phyloP scores from a whole-genome alignment of 2,329 filamentous ascomycete genomes.

The Stemphylium vesicarium region DNA sequence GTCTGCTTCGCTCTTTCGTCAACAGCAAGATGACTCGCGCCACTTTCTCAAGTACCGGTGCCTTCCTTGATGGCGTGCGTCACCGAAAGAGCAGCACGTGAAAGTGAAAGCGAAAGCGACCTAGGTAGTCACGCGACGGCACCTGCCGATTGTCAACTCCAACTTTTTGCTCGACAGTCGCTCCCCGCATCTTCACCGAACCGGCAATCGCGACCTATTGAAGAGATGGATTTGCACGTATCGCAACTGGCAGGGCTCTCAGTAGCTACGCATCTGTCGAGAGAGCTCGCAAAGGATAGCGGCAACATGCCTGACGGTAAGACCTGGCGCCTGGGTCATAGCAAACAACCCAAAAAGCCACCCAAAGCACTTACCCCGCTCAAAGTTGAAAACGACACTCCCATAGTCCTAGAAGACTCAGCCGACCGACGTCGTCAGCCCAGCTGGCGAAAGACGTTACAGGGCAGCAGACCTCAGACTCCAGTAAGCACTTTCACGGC shows the following conservation, averaged over 20 bases:
- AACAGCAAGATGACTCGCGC: not conserved
- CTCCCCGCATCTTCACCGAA: not conserved
- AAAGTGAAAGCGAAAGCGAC: not conserved
- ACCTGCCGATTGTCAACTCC: not conserved
- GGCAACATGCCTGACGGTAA: conserved; percentile 27
- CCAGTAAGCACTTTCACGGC: conserved; percentile 19
- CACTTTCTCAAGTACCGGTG: too few relatives aligned
- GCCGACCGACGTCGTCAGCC: conserved; percentile 23
- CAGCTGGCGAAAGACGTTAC: conserved; percentile 33
- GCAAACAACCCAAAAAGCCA: conserved; percentile 26
- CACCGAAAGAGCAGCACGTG: not conserved
- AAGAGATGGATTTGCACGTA: conserved; percentile 11
- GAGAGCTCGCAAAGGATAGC: conserved; percentile 1
- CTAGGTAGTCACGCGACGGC: not conserved
- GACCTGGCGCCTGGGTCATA: conserved; percentile 32
- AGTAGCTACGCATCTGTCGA: conserved; percentile 9
- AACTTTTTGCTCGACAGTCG: not conserved
- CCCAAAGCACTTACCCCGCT: conserved; percentile 16
- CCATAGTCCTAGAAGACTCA: conserved; percentile 15
- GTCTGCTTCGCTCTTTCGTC: not conserved
- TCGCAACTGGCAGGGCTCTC: conserved; percentile 8
- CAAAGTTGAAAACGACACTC: conserved; percentile 12
- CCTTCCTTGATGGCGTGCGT: not conserved
- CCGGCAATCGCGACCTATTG: conserved; percentile 2
- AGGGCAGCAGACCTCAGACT: conserved; percentile 30